These are phyloP conservation scores for Basipetospora sp. DNA, from an alignment of 2,329 filamentous ascomycete species.

Conservation along the genomic window DNA sequence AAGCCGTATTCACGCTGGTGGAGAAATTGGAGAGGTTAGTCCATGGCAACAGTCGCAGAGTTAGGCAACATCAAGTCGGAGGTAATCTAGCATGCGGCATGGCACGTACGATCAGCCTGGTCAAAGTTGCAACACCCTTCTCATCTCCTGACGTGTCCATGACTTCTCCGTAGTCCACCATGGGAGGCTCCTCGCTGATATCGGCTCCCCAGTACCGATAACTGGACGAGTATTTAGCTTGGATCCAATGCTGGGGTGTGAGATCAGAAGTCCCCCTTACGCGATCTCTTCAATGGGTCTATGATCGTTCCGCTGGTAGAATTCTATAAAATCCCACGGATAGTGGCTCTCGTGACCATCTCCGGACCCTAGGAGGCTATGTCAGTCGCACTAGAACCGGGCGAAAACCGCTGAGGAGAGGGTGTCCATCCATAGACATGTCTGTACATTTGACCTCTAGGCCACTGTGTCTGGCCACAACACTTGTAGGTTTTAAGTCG, in stretches of 20 bases:
- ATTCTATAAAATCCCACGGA: slow-evolving; percentile 44
- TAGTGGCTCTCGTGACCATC: slow-evolving; percentile 58
- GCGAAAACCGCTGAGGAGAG: too few species aligned
- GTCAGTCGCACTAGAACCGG: slow-evolving; percentile 2
- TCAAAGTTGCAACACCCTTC: slow-evolving; percentile 43
- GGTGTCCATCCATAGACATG: too few species aligned
- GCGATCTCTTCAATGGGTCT: slow-evolving; percentile 19
- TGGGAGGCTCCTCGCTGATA: slow-evolving; percentile 35
- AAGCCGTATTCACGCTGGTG: slow-evolving; percentile 54
- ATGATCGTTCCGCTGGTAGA: slow-evolving; percentile 24
- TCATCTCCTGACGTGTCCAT: slow-evolving; percentile 36
- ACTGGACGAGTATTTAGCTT: not conserved
- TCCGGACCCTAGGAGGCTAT: slow-evolving; percentile 40
- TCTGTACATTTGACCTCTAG: slow-evolving; percentile 21
- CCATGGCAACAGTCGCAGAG: too few species aligned
- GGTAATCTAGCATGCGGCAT: not conserved
- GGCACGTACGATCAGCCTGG: slow-evolving; percentile 46
- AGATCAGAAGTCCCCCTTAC: slow-evolving; percentile 15
- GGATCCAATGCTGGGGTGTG: too few species aligned
- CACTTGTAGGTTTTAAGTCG: slow-evolving; percentile 16
- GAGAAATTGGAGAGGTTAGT: not conserved
- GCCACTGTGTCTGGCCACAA: slow-evolving; percentile 15
- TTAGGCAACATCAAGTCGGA: not conserved
- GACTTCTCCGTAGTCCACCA: slow-evolving; percentile 44
- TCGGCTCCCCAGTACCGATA: slow-evolving; percentile 16